A percentile compares a stretch with the other conserved stretches of the same genome.
These are phyloP conservation scores for Nicotiana rustica DNA, from an alignment of 305 asterid genomes.

Conservation along the genomic window DNA sequence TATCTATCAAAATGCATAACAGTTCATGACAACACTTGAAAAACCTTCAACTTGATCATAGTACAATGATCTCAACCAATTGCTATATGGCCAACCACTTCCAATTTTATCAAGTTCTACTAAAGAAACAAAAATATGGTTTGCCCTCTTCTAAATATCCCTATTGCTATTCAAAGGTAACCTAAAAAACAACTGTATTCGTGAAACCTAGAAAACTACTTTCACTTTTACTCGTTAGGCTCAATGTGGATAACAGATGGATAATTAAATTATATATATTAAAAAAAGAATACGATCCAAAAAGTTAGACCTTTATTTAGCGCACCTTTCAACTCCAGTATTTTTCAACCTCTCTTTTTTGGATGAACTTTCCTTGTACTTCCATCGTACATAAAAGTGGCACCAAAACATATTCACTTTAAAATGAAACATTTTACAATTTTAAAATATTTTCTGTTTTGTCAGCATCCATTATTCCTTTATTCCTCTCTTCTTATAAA, in stretches of 20 bases:
- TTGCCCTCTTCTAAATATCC: neutral
- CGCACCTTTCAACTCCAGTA: conserved; percentile 29
- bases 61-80: conserved; percentile 30
- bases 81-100: conserved; percentile 8
- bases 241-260: conserved; percentile 33
- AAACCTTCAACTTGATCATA: neutral
- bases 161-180: neutral
- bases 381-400: conserved; percentile 47
- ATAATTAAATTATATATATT: neutral
- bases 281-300: neutral
- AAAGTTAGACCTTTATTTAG: neutral
- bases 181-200: neutral
- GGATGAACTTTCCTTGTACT: conserved; percentile 45
- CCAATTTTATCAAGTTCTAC: conserved; percentile 1
- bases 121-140: conserved; percentile 7
- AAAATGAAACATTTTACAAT: conserved; percentile 3
- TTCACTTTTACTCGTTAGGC: conserved; percentile 3
- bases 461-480: conserved; percentile 37
- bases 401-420: conserved; percentile 30
- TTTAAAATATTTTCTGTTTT: conserved; percentile 44
- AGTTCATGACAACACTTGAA: conserved; percentile 30
- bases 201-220: neutral
- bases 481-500: conserved; percentile 53
- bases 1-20: conserved; percentile 27
- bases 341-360: conserved; percentile 40